Evolutionary conservation across 768 basidiomycete species (phyloP).

Genomic region (Hortiboletus flavorubellus): DNA sequence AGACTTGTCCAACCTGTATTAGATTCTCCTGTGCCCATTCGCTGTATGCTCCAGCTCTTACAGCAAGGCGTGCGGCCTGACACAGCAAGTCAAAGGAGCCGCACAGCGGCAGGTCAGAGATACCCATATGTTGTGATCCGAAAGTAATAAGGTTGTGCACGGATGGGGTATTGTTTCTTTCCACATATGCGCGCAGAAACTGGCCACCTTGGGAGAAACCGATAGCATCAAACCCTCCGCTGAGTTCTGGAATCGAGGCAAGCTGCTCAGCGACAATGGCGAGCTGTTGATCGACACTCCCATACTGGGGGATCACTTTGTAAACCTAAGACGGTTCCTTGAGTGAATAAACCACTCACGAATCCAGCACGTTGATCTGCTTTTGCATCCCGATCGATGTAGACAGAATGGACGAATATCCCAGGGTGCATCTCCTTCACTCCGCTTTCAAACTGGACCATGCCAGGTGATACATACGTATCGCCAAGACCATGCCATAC

Average conservation of each 20-base stretch:
- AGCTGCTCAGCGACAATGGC: constrained; percentile 63
- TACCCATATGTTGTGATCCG: constrained; percentile 85
- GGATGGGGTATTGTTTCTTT: constrained; percentile 69
- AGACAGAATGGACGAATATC: constrained; percentile 75
- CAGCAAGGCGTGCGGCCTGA: constrained; percentile 59
- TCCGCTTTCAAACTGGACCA: constrained; percentile 57
- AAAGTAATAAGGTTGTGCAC: constrained; percentile 83
- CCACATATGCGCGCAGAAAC: constrained; percentile 82
- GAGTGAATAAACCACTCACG: constrained; percentile 45
- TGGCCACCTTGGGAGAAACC: constrained; percentile 91
- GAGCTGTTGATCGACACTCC: constrained; percentile 72
- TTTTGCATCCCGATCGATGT: constrained; percentile 57
- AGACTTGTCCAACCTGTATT: constrained; percentile 50
- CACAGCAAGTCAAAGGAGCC: constrained; percentile 64
- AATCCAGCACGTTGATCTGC: constrained; percentile 68
- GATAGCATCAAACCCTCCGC: constrained; percentile 76
- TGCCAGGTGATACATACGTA: constrained; percentile 68
- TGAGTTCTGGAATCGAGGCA: constrained; percentile 57
- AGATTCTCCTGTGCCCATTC: constrained; percentile 75
- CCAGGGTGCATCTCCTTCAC: constrained; percentile 66
- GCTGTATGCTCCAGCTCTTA: constrained; percentile 62
- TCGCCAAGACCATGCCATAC: constrained; percentile 87
- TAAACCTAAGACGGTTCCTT: neutral
- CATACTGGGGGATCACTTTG: constrained; percentile 49
- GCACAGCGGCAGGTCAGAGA: constrained; percentile 73